Evolutionary conservation across 108 stramenopile genomes (phyloP), one percentile per base, ranked within the genome.

Genomic region (Skeletonema tropicum): DNA sequence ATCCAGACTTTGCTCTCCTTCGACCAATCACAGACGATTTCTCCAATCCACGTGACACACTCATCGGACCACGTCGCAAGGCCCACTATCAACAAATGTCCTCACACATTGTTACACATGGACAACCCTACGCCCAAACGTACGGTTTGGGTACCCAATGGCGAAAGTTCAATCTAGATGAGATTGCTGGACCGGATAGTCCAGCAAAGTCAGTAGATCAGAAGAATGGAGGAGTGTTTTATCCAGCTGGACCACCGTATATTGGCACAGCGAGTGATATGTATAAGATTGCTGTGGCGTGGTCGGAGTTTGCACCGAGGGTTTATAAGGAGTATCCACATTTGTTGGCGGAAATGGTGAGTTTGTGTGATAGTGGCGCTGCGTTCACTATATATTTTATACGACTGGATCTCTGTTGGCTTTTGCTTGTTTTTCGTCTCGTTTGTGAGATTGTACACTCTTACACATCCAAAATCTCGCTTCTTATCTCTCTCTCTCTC

Each of bases 1-100:
- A 99, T 83, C 98, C 98, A 11, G 98, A 99, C 74, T 94, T 97
- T 90, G 68, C 97, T 8, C 73, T 99, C 30, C 58, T 98, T 61
- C 61, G 94, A 46, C 95, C 96, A 9, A 71, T 99, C 14, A 85
- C 84, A 9, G 83, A 79, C 60, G 93, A 92, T 64, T 90, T 92
- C 74, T 76, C 81, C 41, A 60, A 85, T 55, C 75, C 57, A 33
- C 32, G 69, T 41, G 84, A 87, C 21, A 84, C 77, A 12, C 35
- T 88, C 11, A 46, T 88, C 11, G 64, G 77, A n/a, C 59, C 62
- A 5, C 42, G 73, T 0, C 77, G 77, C 1, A 35, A 64, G 41
- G 36, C 66, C 9, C 42, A 68, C 35, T 73, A 42, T 30, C 42
- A 76, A 0, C 21, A 10, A 15, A 66, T 75, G 71, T 90, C 94